These are phyloP conservation scores for Pichia cactophila DNA, from an alignment of 1,139 yeast genomes.

Conservation along the genomic window DNA sequence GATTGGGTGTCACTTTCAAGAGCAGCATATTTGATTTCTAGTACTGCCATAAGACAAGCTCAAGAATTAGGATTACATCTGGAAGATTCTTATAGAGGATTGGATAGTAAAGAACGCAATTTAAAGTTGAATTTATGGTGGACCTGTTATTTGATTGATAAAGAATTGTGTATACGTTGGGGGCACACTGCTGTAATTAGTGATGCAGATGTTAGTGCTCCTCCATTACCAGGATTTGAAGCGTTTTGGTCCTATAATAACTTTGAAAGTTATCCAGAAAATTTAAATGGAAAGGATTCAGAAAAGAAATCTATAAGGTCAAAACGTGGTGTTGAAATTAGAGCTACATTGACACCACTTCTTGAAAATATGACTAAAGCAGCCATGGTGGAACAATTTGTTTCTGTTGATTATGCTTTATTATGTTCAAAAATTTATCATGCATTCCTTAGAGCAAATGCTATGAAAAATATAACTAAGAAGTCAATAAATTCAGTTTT, in stretches of 20 bases:
- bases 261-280: constrained; percentile 7
- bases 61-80: constrained; percentile 63
- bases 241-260: constrained; percentile 17
- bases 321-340: constrained; percentile 6
- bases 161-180: constrained; percentile 44
- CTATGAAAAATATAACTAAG: constrained; percentile 16
- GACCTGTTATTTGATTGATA: constrained; percentile 47
- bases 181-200: constrained; percentile 57
- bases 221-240: constrained; percentile 21
- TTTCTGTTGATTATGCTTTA: constrained; percentile 19
- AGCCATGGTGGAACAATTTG: constrained; percentile 12
- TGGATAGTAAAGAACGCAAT: constrained; percentile 34
- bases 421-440: constrained; percentile 21
- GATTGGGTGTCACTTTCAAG: constrained; percentile 39
- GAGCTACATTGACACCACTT: constrained; percentile 5
- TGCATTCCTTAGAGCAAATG: constrained; percentile 23
- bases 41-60: constrained; percentile 52
- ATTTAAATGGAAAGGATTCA: background rate
- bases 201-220: constrained; percentile 40
- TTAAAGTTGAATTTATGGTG: constrained; percentile 46
- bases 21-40: constrained; percentile 36
- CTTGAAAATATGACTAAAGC: background rate
- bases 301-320: constrained; percentile 4
- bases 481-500: constrained; percentile 13
- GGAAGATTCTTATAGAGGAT: constrained; percentile 37